Evolutionary conservation across 2,329 filamentous ascomycete genomes (phyloP).

Genomic region (Colletotrichum sp.): DNA sequence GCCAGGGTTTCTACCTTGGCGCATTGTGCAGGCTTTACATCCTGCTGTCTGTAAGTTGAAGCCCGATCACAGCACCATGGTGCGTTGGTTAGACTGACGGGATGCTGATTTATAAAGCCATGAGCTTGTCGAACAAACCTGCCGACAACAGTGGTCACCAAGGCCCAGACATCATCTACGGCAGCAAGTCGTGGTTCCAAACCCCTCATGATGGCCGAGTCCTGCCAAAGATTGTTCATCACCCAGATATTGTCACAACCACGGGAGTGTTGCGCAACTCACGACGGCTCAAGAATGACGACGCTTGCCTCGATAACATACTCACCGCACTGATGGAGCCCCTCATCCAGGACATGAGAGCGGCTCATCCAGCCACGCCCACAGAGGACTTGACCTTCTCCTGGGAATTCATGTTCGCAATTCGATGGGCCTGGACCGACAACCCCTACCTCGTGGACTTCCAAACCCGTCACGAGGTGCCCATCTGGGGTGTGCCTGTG

Average conservation of each 20-base stretch:
- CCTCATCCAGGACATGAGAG: not conserved
- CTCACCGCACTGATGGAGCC: not conserved
- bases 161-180: not conserved
- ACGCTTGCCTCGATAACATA: not conserved
- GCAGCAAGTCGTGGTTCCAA: not conserved
- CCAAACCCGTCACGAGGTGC: not conserved
- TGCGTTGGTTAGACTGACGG: accelerated
- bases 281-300: not conserved
- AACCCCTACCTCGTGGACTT: not conserved
- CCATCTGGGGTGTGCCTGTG: not conserved
- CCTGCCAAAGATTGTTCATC: not conserved
- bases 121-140: not conserved
- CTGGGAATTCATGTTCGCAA: not conserved
- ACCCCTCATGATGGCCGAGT: not conserved
- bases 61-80: not conserved
- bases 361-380: not conserved
- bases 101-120: accelerated
- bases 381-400: not conserved
- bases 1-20: not conserved
- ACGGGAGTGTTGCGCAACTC: accelerated
- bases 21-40: not conserved
- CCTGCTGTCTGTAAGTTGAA: not conserved
- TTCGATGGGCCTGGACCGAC: not conserved
- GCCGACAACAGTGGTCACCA: not conserved
- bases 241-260: not conserved